These are phyloP conservation scores for Fraxinus anomala DNA, from an alignment of 257 asterid genomes.

Conservation along the genomic window DNA sequence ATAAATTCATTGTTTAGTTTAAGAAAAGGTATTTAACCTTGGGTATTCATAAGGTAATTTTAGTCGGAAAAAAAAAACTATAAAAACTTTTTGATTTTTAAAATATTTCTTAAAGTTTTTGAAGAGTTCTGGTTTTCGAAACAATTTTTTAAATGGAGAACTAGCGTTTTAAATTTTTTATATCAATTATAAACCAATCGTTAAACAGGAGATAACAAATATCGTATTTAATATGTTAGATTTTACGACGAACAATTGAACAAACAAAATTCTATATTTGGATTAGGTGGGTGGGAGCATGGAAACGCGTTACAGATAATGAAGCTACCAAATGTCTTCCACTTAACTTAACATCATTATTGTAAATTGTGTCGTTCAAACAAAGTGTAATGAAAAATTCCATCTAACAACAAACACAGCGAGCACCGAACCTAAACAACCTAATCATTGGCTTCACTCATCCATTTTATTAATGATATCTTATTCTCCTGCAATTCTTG, in stretches of 20 bases:
- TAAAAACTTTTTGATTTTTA: too few species aligned
- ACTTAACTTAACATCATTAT: conserved; percentile 34
- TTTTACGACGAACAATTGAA: neutral
- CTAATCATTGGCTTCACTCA: conserved; percentile 39
- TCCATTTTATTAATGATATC: neutral
- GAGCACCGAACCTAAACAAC: conserved; percentile 51
- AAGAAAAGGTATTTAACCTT: too few species aligned
- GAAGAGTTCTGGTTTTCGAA: too few species aligned
- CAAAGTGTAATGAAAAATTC: conserved; percentile 15
- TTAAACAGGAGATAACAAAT: too few species aligned
- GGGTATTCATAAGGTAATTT: too few species aligned
- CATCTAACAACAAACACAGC: conserved; percentile 45
- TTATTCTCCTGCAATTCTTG: neutral
- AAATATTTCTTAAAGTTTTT: too few species aligned
- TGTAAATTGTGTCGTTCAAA: conserved; percentile 1
- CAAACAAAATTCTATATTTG: neutral
- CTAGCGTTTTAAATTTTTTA: too few species aligned
- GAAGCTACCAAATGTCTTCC: conserved; percentile 29
- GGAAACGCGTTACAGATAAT: conserved; percentile 48
- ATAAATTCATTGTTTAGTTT: too few species aligned
- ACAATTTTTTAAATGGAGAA: too few species aligned
- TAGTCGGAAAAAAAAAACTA: too few species aligned
- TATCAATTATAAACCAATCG: too few species aligned
- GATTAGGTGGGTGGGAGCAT: neutral
- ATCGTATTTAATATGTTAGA: too few species aligned